phyloP scores from a whole-genome alignment of 2,329 filamentous ascomycete genomes.

The Fusarium sp. region DNA sequence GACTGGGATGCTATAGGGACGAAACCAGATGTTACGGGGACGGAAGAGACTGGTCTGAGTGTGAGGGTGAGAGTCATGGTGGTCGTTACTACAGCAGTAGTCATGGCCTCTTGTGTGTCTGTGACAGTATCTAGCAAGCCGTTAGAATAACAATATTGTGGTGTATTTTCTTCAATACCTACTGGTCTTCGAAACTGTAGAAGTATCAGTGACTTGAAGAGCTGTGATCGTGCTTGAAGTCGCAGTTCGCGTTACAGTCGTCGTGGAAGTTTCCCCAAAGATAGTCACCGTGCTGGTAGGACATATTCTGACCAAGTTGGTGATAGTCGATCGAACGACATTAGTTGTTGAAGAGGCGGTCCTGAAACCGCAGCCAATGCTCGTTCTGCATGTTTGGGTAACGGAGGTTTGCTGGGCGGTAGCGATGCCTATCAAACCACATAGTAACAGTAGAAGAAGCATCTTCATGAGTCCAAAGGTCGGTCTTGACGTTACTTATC shows the following conservation, averaged over 20 bases:
- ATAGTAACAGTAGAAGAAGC: background rate
- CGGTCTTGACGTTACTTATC: background rate
- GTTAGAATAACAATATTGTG: background rate
- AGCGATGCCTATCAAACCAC: background rate
- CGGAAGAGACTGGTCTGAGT: background rate
- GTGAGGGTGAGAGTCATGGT: background rate
- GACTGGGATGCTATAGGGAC: background rate
- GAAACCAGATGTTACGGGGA: background rate
- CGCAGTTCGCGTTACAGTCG: background rate
- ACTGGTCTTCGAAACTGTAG: background rate
- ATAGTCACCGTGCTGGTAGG: background rate
- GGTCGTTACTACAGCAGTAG: background rate
- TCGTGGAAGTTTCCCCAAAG: background rate
- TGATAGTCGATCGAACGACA: background rate
- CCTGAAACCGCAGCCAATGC: background rate
- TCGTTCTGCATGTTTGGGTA: background rate
- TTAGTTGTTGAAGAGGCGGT: background rate
- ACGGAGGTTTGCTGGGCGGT: background rate
- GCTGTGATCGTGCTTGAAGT: background rate
- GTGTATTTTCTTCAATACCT: background rate
- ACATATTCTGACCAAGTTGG: background rate
- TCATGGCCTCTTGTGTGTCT: background rate
- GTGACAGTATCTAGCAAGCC: background rate
- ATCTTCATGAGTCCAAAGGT: background rate
- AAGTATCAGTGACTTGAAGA: background rate